Evolutionary conservation across 2,329 filamentous ascomycete species (phyloP), one percentile per base, ranked within the genome.

Genomic region (Penicillium sp.): DNA sequence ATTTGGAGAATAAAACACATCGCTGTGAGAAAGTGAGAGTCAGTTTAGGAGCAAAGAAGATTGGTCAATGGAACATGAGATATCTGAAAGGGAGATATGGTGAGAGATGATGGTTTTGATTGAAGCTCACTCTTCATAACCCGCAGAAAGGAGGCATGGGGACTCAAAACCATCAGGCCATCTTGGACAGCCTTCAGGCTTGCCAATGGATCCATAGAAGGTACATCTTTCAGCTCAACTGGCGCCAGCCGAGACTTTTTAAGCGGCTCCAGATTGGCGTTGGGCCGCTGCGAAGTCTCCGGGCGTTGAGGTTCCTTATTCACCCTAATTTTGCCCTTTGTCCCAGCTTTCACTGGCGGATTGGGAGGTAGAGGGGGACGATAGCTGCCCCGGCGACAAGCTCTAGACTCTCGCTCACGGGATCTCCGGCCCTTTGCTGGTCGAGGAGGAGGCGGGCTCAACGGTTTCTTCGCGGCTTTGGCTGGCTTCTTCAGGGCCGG

Each of bases 201-300:
- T 55, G 64, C 70, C 67, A 73, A 25, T 4, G 33, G 52, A 58
- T 68, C 30, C 14, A 56, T 45, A 33, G 65, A 55, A 26, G 56
- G 40, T 13, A 61, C 22, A 1, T 51, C 28, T 14, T 45, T 38
- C 8, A 58, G 37, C 19, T 65, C 51, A n/a, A 70, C 33, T 2
- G 58, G 58, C 11, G 57, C 26, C 16, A 71, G 22, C 16, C 70
- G 61, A 43, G 64, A 57, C 11, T 65, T 67, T 30, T 60, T 22
- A 22, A 73, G 16, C 4, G 68, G 70, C 25, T 68, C 28, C 7
- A 67, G 22, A 40, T 73, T 71, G 4, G 68, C 63, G 25, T 67
- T 67, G 0, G 35, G 35, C 14, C 19, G 33, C 45, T 45, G 38
- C 6, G 25, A 4, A 14, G 16, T 51, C n/a, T 22, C 10, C 4